Evolutionary conservation across 768 basidiomycete species (phyloP), one percentile per base, ranked within the genome.

Genomic region (Leccinum variicolor): DNA sequence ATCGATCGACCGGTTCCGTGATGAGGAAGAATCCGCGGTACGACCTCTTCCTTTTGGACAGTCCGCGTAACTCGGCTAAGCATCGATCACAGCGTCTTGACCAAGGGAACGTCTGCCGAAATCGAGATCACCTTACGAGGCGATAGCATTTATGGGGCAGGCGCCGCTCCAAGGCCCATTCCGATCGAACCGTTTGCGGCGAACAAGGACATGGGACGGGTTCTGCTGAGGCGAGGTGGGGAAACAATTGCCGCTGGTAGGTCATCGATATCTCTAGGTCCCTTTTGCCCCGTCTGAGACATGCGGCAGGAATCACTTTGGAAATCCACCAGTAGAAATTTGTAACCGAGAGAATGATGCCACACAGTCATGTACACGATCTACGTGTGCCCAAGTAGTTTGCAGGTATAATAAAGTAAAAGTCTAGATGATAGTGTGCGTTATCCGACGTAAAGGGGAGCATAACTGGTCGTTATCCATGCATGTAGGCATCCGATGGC

Each of bases 181-280:
- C 92, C 97, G 13, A 68, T 98, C 15, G 97, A 98, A 69, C 81
- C 90, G 2, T 96, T 97, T 63, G 73, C 84, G 1, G 75, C 75
- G 7, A 98, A 95, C 75, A 99, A 98, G 73, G 92, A 95, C 55
- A 97, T 98, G 97, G 97, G 97, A 0, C 77, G 97, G 49, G 82
- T 99, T 52, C 69, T 99, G 61, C 77, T 99, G 57, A 78, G 97
- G 46, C 77, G 96, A 54, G 86, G 85, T 29, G 97, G 97, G 1
- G 95, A 98, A 75, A 98, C 97, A 0, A 90, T 99, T 58, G 93
- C 87, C 39, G 95, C 95, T 47, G 95, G 94, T 87, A 63, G 52
- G 78, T 54, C 19, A 19, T 43, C 19, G 36, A 39, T 19, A 34
- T 54, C 11, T 4, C 2, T 21, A 23, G 4, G n/a, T 25, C 14